phyloP scores from a whole-genome alignment of 371 early-diverging fungal species.

The Amoeboaphelidium occidentale region DNA sequence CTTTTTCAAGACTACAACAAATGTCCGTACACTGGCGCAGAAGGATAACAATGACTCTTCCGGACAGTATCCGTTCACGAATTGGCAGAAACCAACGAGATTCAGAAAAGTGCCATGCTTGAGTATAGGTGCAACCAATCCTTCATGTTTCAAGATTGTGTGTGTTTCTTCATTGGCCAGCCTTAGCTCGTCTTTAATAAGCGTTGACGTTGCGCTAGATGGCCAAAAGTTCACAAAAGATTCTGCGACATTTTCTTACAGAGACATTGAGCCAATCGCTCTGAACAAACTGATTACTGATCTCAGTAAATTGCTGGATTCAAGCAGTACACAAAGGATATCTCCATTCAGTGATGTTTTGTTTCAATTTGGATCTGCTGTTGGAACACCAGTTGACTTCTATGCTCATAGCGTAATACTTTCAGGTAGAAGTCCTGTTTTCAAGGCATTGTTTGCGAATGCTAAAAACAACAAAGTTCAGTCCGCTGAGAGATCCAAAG shows the following conservation, averaged over 20 bases:
- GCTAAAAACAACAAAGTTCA: too few relatives aligned
- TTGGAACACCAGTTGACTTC: too few relatives aligned
- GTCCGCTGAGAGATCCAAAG: too few relatives aligned
- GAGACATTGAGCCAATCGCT: not conserved
- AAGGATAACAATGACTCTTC: slow-evolving; percentile 4
- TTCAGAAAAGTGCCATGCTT: slow-evolving; percentile 2
- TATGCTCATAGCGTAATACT: too few relatives aligned
- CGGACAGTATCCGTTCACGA: slow-evolving; percentile 1
- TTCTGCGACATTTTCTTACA: not conserved
- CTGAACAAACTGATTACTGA: too few relatives aligned
- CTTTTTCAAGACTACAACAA: not conserved
- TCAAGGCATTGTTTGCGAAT: too few relatives aligned
- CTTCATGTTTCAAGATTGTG: slow-evolving; percentile 1
- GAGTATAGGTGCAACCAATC: not conserved
- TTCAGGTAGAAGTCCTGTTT: too few relatives aligned
- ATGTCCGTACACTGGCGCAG: slow-evolving; percentile 2
- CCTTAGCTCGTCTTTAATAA: not conserved
- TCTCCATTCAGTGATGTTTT: too few relatives aligned
- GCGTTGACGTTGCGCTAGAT: slow-evolving; percentile 1
- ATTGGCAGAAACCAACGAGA: slow-evolving; percentile 1
- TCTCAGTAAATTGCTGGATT: too few relatives aligned
- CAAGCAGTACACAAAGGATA: too few relatives aligned
- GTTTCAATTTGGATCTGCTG: too few relatives aligned
- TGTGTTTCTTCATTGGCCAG: not conserved
- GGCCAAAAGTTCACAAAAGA: not conserved